Percentiles rank a stretch among this genome's conserved stretches.
These are phyloP conservation scores for Ophiocordyceps camponoti-saundersi DNA, from an alignment of 2,329 filamentous ascomycete genomes.

Conservation along the genomic window DNA sequence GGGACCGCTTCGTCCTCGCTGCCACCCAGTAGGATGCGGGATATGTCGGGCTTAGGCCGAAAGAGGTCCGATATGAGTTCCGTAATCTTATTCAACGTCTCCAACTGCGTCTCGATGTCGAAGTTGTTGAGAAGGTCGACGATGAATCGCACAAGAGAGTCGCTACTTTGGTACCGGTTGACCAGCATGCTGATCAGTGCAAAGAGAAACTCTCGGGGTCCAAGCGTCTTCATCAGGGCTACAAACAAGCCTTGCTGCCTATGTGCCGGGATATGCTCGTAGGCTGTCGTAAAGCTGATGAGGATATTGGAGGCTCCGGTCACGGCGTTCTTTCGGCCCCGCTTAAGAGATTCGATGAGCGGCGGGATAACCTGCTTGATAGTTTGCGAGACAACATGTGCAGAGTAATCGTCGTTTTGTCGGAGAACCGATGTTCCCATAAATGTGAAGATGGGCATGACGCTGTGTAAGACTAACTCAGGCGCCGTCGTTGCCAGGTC, in stretches of 20 bases:
- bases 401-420: conserved; percentile 92
- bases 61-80: conserved; percentile 60
- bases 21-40: conserved; percentile 50
- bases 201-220: conserved; percentile 73
- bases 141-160: conserved; percentile 58
- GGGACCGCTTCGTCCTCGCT: conserved; percentile 28
- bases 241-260: conserved; percentile 69
- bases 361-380: conserved; percentile 89
- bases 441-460: conserved; percentile 99
- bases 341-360: conserved; percentile 68
- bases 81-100: conserved; percentile 62
- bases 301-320: conserved; percentile 76
- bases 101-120: conserved; percentile 56
- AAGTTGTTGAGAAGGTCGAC: conserved; percentile 59
- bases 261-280: conserved; percentile 86
- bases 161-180: conserved; percentile 71
- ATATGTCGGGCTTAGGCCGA: conserved; percentile 56
- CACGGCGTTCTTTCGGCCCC: conserved; percentile 61
- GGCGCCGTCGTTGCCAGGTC: conserved; percentile 75
- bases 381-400: conserved; percentile 87
- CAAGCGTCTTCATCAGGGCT: conserved; percentile 70
- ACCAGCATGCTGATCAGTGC: conserved; percentile 77
- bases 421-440: conserved; percentile 85
- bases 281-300: conserved; percentile 91
- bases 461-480: conserved; percentile 82